phyloP scores from a whole-genome alignment of 768 basidiomycete genomes.

The Tricholoma matsutake region DNA sequence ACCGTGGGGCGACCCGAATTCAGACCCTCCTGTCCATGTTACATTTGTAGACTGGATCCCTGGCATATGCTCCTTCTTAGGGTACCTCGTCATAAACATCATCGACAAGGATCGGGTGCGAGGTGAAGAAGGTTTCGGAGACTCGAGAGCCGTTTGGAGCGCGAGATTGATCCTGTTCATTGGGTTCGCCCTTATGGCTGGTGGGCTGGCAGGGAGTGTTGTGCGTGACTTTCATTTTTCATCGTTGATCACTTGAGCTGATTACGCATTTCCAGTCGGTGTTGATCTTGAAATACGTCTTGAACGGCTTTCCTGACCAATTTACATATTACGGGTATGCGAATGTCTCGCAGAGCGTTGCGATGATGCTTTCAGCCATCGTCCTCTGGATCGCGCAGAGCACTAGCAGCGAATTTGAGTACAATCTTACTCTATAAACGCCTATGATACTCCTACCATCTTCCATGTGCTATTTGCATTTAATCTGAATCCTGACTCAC shows the following conservation, averaged over 20 bases:
- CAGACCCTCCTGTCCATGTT: constrained; percentile 68
- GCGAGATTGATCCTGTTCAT: constrained; percentile 89
- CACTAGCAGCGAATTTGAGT: constrained; percentile 86
- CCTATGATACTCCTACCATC: background rate
- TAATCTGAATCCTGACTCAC: background rate
- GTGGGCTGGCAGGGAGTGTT: constrained; percentile 94
- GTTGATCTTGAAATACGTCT: constrained; percentile 85
- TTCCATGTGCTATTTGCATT: constrained; percentile 3
- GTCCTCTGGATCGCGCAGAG: constrained; percentile 93
- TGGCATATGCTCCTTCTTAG: constrained; percentile 87
- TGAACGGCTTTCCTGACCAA: constrained; percentile 67
- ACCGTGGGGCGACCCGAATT: constrained; percentile 67
- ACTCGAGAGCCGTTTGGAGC: constrained; percentile 84
- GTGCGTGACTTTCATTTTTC: constrained; percentile 43
- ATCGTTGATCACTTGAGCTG: background rate
- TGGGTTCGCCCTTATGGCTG: constrained; percentile 97
- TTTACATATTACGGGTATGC: constrained; percentile 92
- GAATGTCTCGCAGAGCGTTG: constrained; percentile 91
- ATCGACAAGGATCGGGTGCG: constrained; percentile 92
- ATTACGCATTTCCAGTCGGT: constrained; percentile 56
- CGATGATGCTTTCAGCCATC: constrained; percentile 79
- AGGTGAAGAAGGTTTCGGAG: constrained; percentile 77
- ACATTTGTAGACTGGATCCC: constrained; percentile 97
- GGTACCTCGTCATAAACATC: constrained; percentile 88
- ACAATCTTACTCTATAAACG: constrained; percentile 71